These are phyloP conservation scores for Penicillium sp. DNA, from an alignment of 2,329 filamentous ascomycete genomes.

Conservation along the genomic window DNA sequence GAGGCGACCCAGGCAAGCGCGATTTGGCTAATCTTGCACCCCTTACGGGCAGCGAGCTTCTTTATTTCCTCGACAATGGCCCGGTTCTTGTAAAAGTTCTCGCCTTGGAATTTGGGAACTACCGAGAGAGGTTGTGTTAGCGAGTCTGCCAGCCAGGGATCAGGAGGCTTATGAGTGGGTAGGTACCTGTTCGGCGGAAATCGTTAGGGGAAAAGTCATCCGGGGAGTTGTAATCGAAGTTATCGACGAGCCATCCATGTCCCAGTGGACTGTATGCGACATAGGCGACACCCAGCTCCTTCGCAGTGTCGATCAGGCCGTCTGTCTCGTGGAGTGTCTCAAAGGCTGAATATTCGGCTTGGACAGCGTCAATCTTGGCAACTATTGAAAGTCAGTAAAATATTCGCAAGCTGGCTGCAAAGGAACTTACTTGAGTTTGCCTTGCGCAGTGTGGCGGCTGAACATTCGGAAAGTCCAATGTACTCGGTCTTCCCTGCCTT, in stretches of 20 bases:
- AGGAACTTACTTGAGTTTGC: slow-evolving; percentile 42
- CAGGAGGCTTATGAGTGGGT: neutral
- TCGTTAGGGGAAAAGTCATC: slow-evolving; percentile 47
- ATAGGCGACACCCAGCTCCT: slow-evolving; percentile 43
- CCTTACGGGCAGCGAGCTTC: slow-evolving; percentile 36
- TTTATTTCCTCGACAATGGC: slow-evolving; percentile 43
- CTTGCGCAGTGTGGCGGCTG: slow-evolving; percentile 44
- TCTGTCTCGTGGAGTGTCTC: slow-evolving; percentile 42
- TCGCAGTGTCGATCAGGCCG: slow-evolving; percentile 41
- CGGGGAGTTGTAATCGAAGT: slow-evolving; percentile 42
- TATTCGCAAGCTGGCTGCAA: neutral
- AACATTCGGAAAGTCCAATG: slow-evolving; percentile 50
- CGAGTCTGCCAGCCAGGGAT: neutral
- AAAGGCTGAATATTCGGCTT: slow-evolving; percentile 47
- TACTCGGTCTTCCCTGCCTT: slow-evolving; percentile 49
- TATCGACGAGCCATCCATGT: slow-evolving; percentile 48
- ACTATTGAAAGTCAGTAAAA: slow-evolving; percentile 31
- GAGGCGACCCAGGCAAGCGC: slow-evolving; percentile 42
- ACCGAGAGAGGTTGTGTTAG: neutral
- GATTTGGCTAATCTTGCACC: slow-evolving; percentile 35
- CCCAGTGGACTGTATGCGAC: slow-evolving; percentile 49
- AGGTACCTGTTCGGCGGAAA: slow-evolving; percentile 40
- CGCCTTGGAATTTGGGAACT: slow-evolving; percentile 39
- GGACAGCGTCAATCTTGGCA: slow-evolving; percentile 47
- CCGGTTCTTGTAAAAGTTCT: slow-evolving; percentile 47